Evolutionary conservation across 2,329 filamentous ascomycete species (phyloP), one percentile per base, ranked within the genome.

Genomic region (Aspergillus intermedius): DNA sequence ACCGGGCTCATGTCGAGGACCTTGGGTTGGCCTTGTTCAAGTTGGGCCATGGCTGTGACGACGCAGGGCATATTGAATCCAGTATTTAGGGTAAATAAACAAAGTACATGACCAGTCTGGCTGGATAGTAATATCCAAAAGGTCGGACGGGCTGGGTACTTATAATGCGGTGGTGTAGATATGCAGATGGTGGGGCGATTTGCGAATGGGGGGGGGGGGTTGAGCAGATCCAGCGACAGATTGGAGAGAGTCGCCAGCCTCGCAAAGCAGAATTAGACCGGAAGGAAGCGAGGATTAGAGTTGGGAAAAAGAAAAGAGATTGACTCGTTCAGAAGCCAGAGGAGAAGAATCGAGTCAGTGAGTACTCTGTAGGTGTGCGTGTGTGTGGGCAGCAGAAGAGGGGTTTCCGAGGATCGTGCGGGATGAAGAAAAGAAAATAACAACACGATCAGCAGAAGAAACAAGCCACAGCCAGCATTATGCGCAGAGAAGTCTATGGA

Each of bases 51-150:
- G 42, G 54, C 47, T 41, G 48, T 49, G 34, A 58, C 47, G 21
- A 56, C 51, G 37, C 57, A 54, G 23, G 59, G 56, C 56, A 62
- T 63, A 23, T 41, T 46, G 42, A 9, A 17, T 4, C 39, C 3
- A 6, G 35, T 17, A 3, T 40, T 40, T 8, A 10, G 12, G 25
- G 10, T 1, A 30, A 30, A 3, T 9, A 30, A 30, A 30, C 9
- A 9, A 30, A 30, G 25, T 9, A 9, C 25, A 30, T 30, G 25
- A 12, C 25, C 9, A 30, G 25, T 30, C 25, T 30, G 25, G 25
- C 25, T 30, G 10, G 25, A 30, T 30, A 30, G 25, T 30, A 4
- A 30, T 30, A 4, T 30, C 25, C 25, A 4, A 30, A 30, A 30
- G 25, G 25, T 9, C 25, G 10, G 10, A 30, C 25, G 25, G 25